phyloP scores from a whole-genome alignment of 2,329 filamentous ascomycete genomes.

The Chaetomiaceae sp. region DNA sequence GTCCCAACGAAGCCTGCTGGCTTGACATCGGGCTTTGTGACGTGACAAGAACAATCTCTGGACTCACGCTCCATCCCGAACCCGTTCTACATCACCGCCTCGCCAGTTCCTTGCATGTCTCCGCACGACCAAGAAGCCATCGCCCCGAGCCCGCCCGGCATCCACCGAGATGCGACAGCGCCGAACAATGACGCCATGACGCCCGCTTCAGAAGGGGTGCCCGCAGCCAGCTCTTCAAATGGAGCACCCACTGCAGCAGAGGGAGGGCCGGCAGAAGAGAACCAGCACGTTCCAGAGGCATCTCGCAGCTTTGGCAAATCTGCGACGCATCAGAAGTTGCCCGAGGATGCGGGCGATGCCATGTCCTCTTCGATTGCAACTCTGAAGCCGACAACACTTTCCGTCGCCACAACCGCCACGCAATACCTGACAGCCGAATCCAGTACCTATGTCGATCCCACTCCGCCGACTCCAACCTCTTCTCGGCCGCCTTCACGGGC shows the following conservation, averaged over 20 bases:
- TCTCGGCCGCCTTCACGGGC: conserved; percentile 57
- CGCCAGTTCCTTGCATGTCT: conserved; percentile 27
- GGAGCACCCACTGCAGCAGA: background rate
- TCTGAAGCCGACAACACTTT: conserved; percentile 42
- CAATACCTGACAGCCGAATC: conserved; percentile 48
- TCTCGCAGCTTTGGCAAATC: background rate
- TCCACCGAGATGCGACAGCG: conserved; percentile 13
- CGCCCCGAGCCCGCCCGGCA: conserved; percentile 21
- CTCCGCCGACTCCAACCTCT: conserved; percentile 51
- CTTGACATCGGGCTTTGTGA: too few relatives aligned
- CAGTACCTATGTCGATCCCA: conserved; percentile 51
- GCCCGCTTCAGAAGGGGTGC: background rate
- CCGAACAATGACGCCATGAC: conserved; percentile 14
- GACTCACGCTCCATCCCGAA: background rate
- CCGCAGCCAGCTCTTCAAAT: background rate
- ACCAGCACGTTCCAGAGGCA: background rate
- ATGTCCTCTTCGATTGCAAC: conserved; percentile 47
- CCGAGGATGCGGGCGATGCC: conserved; percentile 27
- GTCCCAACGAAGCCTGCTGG: too few relatives aligned
- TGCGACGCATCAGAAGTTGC: background rate
- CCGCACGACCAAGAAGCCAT: conserved; percentile 22
- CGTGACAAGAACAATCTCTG: too few relatives aligned
- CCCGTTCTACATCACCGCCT: background rate
- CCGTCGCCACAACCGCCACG: conserved; percentile 34
- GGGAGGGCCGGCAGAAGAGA: background rate